A percentile compares a stretch with the other conserved stretches of the same genome.
These are phyloP conservation scores for Globisporangium barbulae DNA, from an alignment of 352 stramenopile species.

Conservation along the genomic window DNA sequence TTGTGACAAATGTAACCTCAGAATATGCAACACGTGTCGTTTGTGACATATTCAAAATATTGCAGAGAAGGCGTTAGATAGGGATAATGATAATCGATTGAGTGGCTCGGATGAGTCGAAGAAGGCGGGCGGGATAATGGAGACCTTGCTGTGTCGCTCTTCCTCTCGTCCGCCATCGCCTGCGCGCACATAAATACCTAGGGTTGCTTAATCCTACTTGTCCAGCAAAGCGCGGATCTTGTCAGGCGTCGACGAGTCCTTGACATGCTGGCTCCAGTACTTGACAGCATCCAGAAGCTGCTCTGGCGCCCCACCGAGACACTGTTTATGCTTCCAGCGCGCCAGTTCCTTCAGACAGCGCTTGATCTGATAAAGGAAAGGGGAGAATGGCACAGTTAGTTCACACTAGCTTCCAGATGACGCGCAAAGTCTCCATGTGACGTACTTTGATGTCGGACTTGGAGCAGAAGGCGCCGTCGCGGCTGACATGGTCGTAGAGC, in stretches of 20 bases:
- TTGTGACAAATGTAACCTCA: background rate
- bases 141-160: too few relatives aligned
- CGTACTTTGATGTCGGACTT: constrained; percentile 57
- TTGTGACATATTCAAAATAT: background rate
- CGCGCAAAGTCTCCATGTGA: background rate
- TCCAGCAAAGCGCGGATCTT: constrained; percentile 45
- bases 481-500: constrained; percentile 50
- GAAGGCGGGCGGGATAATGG: background rate
- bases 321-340: constrained; percentile 27
- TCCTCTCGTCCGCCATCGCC: background rate
- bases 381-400: background rate
- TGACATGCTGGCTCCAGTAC: constrained; percentile 54
- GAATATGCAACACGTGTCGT: background rate
- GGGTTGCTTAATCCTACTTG: constrained; percentile 3
- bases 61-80: background rate
- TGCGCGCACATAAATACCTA: constrained; percentile 4
- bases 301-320: constrained; percentile 20
- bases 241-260: constrained; percentile 40
- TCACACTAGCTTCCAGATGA: background rate
- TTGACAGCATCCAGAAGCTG: constrained; percentile 50
- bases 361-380: constrained; percentile 42
- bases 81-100: background rate
- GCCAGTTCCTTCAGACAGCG: constrained; percentile 51
- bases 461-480: constrained; percentile 44
- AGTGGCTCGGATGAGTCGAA: background rate